phyloP scores from a whole-genome alignment of 2,329 filamentous ascomycete genomes.

The Lasiodiplodia sp. region DNA sequence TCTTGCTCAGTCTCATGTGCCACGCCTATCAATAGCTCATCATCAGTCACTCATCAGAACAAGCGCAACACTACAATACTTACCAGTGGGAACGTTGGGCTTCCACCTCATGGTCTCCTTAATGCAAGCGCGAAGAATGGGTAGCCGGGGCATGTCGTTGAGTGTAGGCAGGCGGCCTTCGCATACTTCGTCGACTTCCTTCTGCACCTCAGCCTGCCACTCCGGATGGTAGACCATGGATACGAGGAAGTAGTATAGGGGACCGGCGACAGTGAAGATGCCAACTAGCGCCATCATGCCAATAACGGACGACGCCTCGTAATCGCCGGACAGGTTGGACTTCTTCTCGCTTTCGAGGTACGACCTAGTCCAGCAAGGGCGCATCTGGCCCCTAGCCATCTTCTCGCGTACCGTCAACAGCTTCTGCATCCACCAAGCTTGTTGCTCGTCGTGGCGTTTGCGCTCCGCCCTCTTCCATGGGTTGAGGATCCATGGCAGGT shows the following conservation, averaged over 20 bases:
- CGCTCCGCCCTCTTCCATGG: conserved; percentile 63
- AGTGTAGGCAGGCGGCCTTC: conserved; percentile 57
- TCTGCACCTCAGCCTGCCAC: conserved; percentile 62
- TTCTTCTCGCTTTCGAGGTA: conserved; percentile 52
- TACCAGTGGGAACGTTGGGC: conserved; percentile 58
- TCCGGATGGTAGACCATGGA: conserved; percentile 53
- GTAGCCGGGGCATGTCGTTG: conserved; percentile 59
- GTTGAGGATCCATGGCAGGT: conserved; percentile 58
- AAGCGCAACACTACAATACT: background rate
- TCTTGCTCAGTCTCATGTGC: conserved; percentile 46
- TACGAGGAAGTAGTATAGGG: conserved; percentile 48
- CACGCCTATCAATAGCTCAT: conserved; percentile 36
- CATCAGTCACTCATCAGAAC: background rate
- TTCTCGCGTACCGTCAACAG: conserved; percentile 49
- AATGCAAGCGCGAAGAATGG: conserved; percentile 62
- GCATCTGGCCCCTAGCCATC: conserved; percentile 51
- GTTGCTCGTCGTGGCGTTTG: conserved; percentile 62
- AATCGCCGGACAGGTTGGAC: conserved; percentile 44
- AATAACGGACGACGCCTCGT: conserved; percentile 49
- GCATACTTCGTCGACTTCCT: conserved; percentile 65
- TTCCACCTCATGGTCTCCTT: conserved; percentile 68
- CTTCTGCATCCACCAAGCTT: conserved; percentile 61
- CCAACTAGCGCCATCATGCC: conserved; percentile 50
- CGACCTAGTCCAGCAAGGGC: conserved; percentile 52
- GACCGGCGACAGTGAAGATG: conserved; percentile 49